Percentiles rank a stretch among this genome's conserved stretches.
These are phyloP conservation scores for Crithidia sp. DNA, from an alignment of 208 protist species.

Conservation along the genomic window DNA sequence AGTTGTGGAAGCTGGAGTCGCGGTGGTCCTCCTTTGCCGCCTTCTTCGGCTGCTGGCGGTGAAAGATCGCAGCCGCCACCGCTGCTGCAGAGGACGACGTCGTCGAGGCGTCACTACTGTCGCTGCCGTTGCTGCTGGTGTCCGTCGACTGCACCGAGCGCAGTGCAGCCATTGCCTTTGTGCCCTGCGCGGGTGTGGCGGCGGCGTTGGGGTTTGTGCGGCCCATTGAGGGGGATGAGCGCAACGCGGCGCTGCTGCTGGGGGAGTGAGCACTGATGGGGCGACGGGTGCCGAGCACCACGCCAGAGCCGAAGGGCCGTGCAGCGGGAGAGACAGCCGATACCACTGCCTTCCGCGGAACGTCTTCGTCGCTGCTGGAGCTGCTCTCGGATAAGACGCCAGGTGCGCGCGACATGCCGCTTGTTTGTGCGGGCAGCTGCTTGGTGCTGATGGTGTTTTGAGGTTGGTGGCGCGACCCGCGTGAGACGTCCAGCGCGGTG, in stretches of 20 bases:
- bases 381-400: background rate
- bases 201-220: background rate
- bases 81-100: slow-evolving; percentile 5
- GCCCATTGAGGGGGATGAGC: background rate
- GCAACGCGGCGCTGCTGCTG: background rate
- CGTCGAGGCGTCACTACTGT: slow-evolving; percentile 9
- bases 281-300: slow-evolving; percentile 28
- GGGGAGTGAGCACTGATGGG: slow-evolving; percentile 15
- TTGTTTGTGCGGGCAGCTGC: slow-evolving; percentile 20
- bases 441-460: slow-evolving; percentile 6
- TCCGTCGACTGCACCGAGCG: background rate
- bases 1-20: slow-evolving; percentile 35
- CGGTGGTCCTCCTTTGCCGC: slow-evolving; percentile 4
- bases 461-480: background rate
- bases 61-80: slow-evolving; percentile 4
- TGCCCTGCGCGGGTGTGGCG: background rate
- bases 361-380: background rate
- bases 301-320: slow-evolving; percentile 8
- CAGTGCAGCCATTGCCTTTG: background rate
- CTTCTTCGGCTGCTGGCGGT: background rate
- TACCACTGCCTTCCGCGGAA: background rate
- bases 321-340: background rate
- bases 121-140: background rate
- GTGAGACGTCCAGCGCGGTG: background rate
- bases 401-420: slow-evolving; percentile 4